A percentile compares a stretch with the other conserved stretches of the same genome.
Evolutionary conservation across 768 basidiomycete genomes (phyloP).

Genomic region (Kwoniella sp.): DNA sequence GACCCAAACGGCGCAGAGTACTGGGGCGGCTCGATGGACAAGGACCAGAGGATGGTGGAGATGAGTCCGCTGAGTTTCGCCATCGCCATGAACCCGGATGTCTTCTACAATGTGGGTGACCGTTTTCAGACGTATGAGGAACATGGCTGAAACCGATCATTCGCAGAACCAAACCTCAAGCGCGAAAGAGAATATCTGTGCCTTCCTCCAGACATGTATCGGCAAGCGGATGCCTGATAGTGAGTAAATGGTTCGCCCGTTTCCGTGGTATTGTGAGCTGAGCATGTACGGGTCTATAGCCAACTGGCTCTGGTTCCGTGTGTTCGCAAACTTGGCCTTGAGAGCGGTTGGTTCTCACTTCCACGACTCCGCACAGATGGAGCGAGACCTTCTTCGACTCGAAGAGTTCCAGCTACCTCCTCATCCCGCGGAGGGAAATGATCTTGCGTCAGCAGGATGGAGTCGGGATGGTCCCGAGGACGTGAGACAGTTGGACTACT

Average conservation of each 20-base stretch:
- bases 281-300: slow-evolving; percentile 46
- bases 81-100: slow-evolving; percentile 66
- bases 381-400: slow-evolving; percentile 71
- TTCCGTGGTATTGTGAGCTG: slow-evolving; percentile 3
- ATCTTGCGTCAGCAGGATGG: slow-evolving; percentile 62
- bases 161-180: slow-evolving; percentile 56
- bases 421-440: slow-evolving; percentile 55
- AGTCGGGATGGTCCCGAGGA: slow-evolving; percentile 76
- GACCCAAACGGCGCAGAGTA: slow-evolving; percentile 69
- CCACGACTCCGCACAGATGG: slow-evolving; percentile 67
- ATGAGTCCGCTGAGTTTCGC: slow-evolving; percentile 75
- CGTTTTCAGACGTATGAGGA: too few species aligned
- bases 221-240: slow-evolving; percentile 79
- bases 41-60: slow-evolving; percentile 80
- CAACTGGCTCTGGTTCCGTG: slow-evolving; percentile 82
- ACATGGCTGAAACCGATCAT: not conserved
- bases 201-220: slow-evolving; percentile 74
- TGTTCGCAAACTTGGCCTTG: slow-evolving; percentile 74
- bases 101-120: slow-evolving; percentile 58
- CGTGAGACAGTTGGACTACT: slow-evolving; percentile 76
- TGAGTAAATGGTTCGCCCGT: slow-evolving; percentile 29
- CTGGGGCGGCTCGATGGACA: slow-evolving; percentile 74
- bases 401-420: slow-evolving; percentile 71
- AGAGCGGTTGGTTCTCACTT: slow-evolving; percentile 64
- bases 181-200: slow-evolving; percentile 64